Conservation (phyloP, 225 moss, liverwort and hornwort species). For the Sphagnum contortum region DNA sequence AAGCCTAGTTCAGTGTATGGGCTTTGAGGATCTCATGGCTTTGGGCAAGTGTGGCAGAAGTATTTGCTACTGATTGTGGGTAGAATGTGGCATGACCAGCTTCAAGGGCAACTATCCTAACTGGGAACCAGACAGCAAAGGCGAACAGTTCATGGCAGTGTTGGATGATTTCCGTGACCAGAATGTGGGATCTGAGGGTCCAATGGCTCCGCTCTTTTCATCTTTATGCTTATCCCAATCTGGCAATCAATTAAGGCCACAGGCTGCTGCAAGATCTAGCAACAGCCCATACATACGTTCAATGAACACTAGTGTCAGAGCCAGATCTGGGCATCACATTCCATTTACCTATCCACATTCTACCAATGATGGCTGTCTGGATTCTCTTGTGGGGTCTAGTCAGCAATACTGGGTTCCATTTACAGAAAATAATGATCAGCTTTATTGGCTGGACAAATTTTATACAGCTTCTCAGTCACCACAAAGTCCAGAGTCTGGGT, state of each 20-base stretch:
- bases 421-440: conserved; percentile 42
- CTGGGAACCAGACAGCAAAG: conserved; percentile 96
- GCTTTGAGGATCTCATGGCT: too few relatives aligned
- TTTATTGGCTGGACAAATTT: conserved; percentile 82
- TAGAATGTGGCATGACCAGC: conserved; percentile 25
- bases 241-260: conserved; percentile 39
- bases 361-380: conserved; percentile 16
- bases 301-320: conserved; percentile 36
- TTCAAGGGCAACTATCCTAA: conserved; percentile 93
- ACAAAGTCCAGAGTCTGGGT: conserved; percentile 48
- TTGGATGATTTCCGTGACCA: conserved; percentile 68
- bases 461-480: conserved; percentile 89
- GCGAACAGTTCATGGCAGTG: conserved; percentile 72
- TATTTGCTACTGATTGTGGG: too few relatives aligned
- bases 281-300: conserved; percentile 48
- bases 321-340: conserved; percentile 45
- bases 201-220: conserved; percentile 52
- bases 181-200: conserved; percentile 55
- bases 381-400: not conserved
- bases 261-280: conserved; percentile 38
- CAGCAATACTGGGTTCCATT: conserved; percentile 20
- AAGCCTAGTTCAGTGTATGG: too few relatives aligned
- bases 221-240: conserved; percentile 32
- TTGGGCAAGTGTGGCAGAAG: too few relatives aligned
- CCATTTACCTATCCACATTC: conserved; percentile 46